Base-by-base conservation (phyloP, 345 rosid species). In the Euphorbia tirucalli region DNA sequence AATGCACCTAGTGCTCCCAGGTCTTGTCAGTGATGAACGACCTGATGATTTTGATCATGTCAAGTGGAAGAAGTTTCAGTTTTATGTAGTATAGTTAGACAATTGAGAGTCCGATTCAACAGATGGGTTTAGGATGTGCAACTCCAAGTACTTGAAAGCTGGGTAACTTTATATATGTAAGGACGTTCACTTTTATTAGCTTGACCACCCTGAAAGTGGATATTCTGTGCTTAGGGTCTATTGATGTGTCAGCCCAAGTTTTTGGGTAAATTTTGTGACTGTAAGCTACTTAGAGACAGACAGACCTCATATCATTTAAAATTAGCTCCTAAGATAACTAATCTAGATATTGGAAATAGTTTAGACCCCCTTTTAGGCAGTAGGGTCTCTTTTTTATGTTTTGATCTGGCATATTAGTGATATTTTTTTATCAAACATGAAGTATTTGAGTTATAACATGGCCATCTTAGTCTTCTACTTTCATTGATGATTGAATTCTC, bases 1-100 rank as follows among this genome's bases (percentile, higher is more conserved):
- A 43, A 3, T 69, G 35, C 32, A 69, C 21, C 31, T 27, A 72
- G 27, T 41, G 67, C 63, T 65, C 15, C 37, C 59, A 50, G 55
- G 44, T 72, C 46, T 49, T 56, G 14, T 64, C 55, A 46, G 35
- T 39, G 27, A 61, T 41, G 52, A 52, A 39, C 61, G 37, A 31
- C 43, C 66, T 72, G 27, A 27, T 4, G 19, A 19, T 21, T 57
- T 68, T 62, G 63, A 5, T 37, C 32, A 62, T 56, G 68, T 62
- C 48, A 31, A 50, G 31, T 30, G 27, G 15, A 25, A 11, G 25
- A 18, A 67, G 56, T 1, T 9, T 35, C 27, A 3, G 25, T 7
- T 37, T 66, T 28, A 39, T 27, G 30, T 58, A 15, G 41, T 8
- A 25, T 69, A 21, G 11, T 25, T 70, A 35, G 27, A 28, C 50